These are phyloP conservation scores for Phialemoniopsis sp. DNA, from an alignment of 2,329 filamentous ascomycete species.

Conservation along the genomic window DNA sequence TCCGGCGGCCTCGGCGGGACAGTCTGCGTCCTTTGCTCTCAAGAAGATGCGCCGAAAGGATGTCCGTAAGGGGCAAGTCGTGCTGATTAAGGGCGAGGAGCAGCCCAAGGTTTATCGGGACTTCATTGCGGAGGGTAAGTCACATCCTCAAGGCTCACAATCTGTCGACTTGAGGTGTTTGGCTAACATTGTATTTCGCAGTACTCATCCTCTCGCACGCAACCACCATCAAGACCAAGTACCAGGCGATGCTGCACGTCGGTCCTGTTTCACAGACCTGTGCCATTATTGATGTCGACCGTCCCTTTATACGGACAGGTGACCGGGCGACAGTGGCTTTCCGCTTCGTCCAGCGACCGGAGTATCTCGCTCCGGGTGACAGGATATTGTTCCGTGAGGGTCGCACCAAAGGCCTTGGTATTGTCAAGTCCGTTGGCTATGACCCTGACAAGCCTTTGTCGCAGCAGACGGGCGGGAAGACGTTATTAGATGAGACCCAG, in stretches of 20 bases:
- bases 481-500: too few relatives aligned
- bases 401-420: constrained; percentile 89
- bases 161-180: too few relatives aligned
- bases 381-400: constrained; percentile 91
- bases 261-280: constrained; percentile 94
- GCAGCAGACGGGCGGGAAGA: constrained; percentile 5
- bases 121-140: constrained; percentile 71
- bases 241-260: constrained; percentile 97
- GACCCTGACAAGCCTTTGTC: constrained; percentile 55
- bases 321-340: constrained; percentile 94
- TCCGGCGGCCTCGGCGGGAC: constrained; percentile 82
- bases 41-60: constrained; percentile 86
- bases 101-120: constrained; percentile 70
- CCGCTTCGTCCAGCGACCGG: constrained; percentile 87
- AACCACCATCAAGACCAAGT: constrained; percentile 94
- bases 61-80: constrained; percentile 96
- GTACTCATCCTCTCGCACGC: constrained; percentile 94
- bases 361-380: constrained; percentile 87
- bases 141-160: background rate
- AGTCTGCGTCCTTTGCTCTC: constrained; percentile 88
- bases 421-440: constrained; percentile 89
- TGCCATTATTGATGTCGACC: constrained; percentile 94
- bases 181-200: constrained; percentile 15
- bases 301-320: constrained; percentile 90
- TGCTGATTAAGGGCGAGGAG: constrained; percentile 77